Evolutionary conservation across 2,329 filamentous ascomycete species (phyloP).

Genomic region (Penicillium sp.): DNA sequence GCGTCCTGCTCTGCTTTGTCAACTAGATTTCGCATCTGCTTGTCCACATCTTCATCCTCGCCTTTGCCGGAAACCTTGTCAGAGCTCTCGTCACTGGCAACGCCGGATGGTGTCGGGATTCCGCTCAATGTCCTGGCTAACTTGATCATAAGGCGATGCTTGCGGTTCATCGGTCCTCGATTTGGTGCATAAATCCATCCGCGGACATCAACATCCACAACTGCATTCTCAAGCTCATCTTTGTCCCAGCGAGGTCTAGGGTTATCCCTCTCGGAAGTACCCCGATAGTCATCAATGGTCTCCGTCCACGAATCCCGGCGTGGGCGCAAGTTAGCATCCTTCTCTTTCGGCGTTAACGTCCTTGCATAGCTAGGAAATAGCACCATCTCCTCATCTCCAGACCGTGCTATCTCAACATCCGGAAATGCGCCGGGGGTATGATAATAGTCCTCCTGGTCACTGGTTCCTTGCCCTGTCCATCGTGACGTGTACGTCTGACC

Average conservation of each 20-base stretch:
- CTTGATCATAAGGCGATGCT: conserved; percentile 82
- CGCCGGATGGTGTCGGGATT: conserved; percentile 65
- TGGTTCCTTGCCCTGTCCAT: conserved; percentile 49
- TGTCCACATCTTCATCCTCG: conserved; percentile 68
- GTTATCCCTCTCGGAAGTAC: conserved; percentile 49
- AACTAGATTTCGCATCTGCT: conserved; percentile 76
- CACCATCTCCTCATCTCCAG: conserved; percentile 87
- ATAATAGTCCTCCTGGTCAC: conserved; percentile 48
- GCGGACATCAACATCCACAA: conserved; percentile 91
- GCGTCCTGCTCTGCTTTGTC: conserved; percentile 70
- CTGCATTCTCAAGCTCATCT: conserved; percentile 76
- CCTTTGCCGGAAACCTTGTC: conserved; percentile 41
- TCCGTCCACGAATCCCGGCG: conserved; percentile 30
- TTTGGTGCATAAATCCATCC: conserved; percentile 94
- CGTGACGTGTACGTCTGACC: conserved; percentile 65
- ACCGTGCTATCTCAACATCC: conserved; percentile 75
- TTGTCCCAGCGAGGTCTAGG: conserved; percentile 78
- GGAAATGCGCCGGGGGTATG: conserved; percentile 76
- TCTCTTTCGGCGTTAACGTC: conserved; percentile 58
- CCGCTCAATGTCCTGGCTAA: conserved; percentile 86
- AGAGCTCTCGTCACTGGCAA: conserved; percentile 29
- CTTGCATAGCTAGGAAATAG: conserved; percentile 93
- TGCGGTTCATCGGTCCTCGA: conserved; percentile 77
- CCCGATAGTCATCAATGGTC: conserved; percentile 43
- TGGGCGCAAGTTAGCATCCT: conserved; percentile 23